These are phyloP conservation scores for Pseudomonodictys pantanalensis DNA, from an alignment of 495 filamentous ascomycete genomes.

Conservation along the genomic window DNA sequence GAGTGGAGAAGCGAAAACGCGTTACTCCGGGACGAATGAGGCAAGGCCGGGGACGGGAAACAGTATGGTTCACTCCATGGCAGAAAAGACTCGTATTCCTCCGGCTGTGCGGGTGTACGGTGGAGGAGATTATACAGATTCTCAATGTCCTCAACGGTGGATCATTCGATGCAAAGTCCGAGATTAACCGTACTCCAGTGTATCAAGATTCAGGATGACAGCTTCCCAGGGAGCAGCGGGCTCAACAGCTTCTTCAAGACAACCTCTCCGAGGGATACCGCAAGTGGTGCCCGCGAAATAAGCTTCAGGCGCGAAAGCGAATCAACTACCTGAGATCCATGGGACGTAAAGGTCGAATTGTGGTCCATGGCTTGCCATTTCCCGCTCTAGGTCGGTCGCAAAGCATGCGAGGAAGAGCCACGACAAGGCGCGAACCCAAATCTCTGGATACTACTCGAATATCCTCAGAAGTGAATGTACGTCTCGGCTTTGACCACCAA, in stretches of 20 bases:
- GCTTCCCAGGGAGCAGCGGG: slow-evolving; percentile 3
- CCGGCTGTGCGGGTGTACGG: not conserved
- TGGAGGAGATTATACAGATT: not conserved
- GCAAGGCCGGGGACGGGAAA: not conserved
- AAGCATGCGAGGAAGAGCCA: not conserved
- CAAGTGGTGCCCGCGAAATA: not conserved
- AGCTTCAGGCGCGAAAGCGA: not conserved
- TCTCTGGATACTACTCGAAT: too few relatives aligned
- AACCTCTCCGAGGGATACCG: not conserved
- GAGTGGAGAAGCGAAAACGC: slow-evolving; percentile 4
- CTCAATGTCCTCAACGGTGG: slow-evolving; percentile 1
- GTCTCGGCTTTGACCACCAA: too few relatives aligned
- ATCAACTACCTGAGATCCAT: not conserved
- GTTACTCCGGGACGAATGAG: not conserved
- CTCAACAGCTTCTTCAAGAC: slow-evolving; percentile 4
- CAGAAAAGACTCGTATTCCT: slow-evolving; percentile 1
- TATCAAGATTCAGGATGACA: too few relatives aligned
- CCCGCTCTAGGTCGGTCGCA: not conserved
- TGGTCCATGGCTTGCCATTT: not conserved
- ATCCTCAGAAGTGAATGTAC: too few relatives aligned
- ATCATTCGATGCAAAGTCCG: not conserved
- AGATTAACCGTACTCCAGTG: too few relatives aligned
- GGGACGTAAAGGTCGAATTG: not conserved
- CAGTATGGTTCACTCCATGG: not conserved
- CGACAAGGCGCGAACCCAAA: too few relatives aligned